phyloP scores from a whole-genome alignment of 768 basidiomycete genomes.

The Leccinum variicolor region DNA sequence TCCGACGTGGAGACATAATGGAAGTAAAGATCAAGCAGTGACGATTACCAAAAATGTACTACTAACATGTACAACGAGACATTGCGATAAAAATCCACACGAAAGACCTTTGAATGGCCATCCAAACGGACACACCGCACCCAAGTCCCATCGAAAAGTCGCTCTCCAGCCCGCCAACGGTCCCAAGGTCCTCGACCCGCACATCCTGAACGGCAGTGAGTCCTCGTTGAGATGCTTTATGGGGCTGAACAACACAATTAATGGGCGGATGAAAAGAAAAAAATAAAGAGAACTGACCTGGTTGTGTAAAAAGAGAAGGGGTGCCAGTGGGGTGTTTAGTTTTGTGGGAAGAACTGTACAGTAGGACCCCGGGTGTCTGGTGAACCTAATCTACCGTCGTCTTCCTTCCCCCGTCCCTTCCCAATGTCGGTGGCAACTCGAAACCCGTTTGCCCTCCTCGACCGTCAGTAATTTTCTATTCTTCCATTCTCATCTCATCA shows the following conservation, averaged over 20 bases:
- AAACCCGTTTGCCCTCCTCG: slow-evolving; percentile 83
- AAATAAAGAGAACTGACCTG: slow-evolving; percentile 43
- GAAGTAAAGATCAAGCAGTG: neutral
- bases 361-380: slow-evolving; percentile 40
- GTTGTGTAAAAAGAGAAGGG: slow-evolving; percentile 19
- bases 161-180: slow-evolving; percentile 83
- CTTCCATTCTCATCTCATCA: slow-evolving; percentile 6
- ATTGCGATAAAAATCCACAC: slow-evolving; percentile 75
- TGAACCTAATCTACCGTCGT: neutral
- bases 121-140: slow-evolving; percentile 66
- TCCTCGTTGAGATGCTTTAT: slow-evolving; percentile 90
- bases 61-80: slow-evolving; percentile 78
- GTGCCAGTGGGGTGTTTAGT: neutral
- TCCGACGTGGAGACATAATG: slow-evolving; percentile 60
- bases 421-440: slow-evolving; percentile 85
- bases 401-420: slow-evolving; percentile 16
- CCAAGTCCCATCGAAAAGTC: slow-evolving; percentile 76
- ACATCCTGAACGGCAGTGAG: slow-evolving; percentile 68
- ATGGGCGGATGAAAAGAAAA: neutral
- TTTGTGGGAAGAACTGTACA: slow-evolving; percentile 38
- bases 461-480: slow-evolving; percentile 47
- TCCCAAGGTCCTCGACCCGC: slow-evolving; percentile 83
- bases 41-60: neutral
- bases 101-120: slow-evolving; percentile 57
- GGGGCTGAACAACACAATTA: neutral